phyloP scores from a whole-genome alignment of 352 stramenopile genomes.

The Phytophthora uliginosa region DNA sequence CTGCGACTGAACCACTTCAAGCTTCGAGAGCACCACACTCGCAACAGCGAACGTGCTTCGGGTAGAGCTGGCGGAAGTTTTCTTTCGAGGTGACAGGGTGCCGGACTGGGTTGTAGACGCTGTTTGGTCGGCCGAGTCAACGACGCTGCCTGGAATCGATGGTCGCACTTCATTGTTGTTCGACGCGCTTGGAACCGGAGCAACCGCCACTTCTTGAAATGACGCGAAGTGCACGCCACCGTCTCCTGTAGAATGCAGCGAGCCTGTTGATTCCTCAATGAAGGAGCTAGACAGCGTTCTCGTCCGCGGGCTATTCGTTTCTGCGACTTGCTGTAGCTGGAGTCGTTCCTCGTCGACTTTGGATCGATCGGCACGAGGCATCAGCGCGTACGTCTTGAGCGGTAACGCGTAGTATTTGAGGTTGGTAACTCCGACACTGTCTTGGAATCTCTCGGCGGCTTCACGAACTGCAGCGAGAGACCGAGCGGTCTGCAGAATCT shows the following conservation, averaged over 20 bases:
- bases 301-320: constrained; percentile 12
- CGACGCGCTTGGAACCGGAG: not conserved
- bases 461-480: constrained; percentile 27
- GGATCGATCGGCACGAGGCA: constrained; percentile 37
- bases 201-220: constrained; percentile 44
- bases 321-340: constrained; percentile 39
- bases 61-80: not conserved
- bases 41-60: constrained; percentile 50
- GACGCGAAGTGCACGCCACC: constrained; percentile 38
- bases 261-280: constrained; percentile 17
- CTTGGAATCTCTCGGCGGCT: constrained; percentile 11
- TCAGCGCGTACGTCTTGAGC: constrained; percentile 51
- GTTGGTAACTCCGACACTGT: not conserved
- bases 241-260: constrained; percentile 16
- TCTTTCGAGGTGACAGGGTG: constrained; percentile 14
- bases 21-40: constrained; percentile 69
- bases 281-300: constrained; percentile 4
- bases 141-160: constrained; percentile 5
- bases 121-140: not conserved
- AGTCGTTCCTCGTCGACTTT: constrained; percentile 43
- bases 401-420: constrained; percentile 42
- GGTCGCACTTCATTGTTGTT: not conserved
- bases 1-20: constrained; percentile 46
- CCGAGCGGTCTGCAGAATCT: constrained; percentile 26
- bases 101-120: constrained; percentile 5